Evolutionary conservation across 1,139 yeast species (phyloP), one percentile per base, ranked within the genome.

Genomic region (Yamadazyma pseudoaaseri): DNA sequence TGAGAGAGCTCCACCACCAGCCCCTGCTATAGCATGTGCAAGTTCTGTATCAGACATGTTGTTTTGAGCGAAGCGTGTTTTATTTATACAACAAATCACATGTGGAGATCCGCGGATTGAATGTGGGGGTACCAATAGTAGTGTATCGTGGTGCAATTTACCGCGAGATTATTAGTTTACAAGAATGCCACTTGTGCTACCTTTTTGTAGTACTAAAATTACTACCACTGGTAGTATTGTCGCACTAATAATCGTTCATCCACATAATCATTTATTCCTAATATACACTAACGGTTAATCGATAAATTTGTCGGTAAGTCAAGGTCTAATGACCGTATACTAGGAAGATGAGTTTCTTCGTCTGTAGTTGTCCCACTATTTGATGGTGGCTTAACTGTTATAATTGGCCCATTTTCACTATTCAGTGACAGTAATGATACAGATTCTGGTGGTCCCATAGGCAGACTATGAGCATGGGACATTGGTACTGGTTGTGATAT

Each of bases 11-110:
- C 97, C 97, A 23, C 96, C 96, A 9, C 92, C 84, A 31, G 96
- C 95, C 10, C 97, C 97, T 9, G 96, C 86, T 15, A 89, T 61
- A 11, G 96, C 96, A 53, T 89, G 96, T 26, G 94, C 90, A 26
- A 76, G 56, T 47, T 74, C 78, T 15, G 53, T 48, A 36, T 58
- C 65, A n/a, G 63, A 51, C 69, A 62, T 62, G 18, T 29, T n/a
- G 25, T 10, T 11, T 11, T 10, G 21, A 7, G 21, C 9, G 10
- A 7, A 18, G 21, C 7, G 9, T 7, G 7, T 7, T 18, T 10
- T 23, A 4, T 13, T 8, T 25, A 20, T 16, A n/a, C 5, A 12
- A 7, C 12, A n/a, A n/a, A 18, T 18, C 21, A 18, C 21, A 18
- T 18, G 21, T 18, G 21, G 21, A 21, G 15, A 11, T n/a, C 23